phyloP scores from a whole-genome alignment of 1,139 yeast genomes.

The Debaryomyces nepalensis region DNA sequence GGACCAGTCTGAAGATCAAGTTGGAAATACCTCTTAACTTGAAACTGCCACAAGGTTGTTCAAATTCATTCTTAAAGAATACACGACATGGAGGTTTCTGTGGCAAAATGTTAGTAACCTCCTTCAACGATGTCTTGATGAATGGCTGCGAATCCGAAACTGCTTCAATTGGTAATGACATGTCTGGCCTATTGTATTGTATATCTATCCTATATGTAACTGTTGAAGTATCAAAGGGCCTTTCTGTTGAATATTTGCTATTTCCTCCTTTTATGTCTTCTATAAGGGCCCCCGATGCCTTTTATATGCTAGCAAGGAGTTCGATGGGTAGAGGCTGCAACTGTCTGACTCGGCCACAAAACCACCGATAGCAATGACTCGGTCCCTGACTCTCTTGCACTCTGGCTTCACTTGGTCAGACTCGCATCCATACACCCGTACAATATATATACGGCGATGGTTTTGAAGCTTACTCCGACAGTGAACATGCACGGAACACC shows the following conservation, averaged over 20 bases:
- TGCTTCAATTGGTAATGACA: conserved; percentile 8
- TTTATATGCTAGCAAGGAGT: neutral
- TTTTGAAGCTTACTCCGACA: neutral
- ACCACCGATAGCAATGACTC: neutral
- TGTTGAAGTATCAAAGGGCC: conserved; percentile 1
- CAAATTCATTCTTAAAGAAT: conserved; percentile 42
- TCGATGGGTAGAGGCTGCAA: neutral
- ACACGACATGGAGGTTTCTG: conserved; percentile 32
- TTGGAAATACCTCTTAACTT: conserved; percentile 47
- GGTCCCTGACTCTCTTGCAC: neutral
- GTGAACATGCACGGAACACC: neutral
- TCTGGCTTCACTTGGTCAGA: neutral
- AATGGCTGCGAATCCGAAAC: conserved; percentile 21
- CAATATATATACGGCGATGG: neutral
- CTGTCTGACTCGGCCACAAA: conserved; percentile 3
- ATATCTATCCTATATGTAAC: neutral
- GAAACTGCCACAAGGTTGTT: conserved; percentile 49
- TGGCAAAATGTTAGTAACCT: conserved; percentile 33
- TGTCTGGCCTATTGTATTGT: neutral
- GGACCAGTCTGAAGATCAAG: conserved; percentile 29
- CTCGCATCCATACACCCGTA: conserved; percentile 7
- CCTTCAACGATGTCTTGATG: conserved; percentile 31
- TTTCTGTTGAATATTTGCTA: neutral
- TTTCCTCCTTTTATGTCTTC: neutral
- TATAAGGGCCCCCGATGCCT: neutral